These are phyloP conservation scores for Cryphonectria parasitica DNA, from an alignment of 2,329 filamentous ascomycete genomes.

Conservation along the genomic window DNA sequence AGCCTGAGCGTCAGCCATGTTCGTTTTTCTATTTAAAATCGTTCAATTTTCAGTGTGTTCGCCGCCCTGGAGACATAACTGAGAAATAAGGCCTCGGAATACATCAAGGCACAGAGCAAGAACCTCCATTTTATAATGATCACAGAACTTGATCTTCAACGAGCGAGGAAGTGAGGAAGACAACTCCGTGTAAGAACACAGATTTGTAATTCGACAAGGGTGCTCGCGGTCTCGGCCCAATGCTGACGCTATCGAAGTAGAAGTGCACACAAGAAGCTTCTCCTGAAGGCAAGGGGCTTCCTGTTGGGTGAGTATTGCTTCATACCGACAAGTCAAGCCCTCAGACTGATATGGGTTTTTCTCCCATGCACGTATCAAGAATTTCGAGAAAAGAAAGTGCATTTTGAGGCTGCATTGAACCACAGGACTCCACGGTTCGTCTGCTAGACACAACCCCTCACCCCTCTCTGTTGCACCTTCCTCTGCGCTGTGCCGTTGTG, in stretches of 20 bases:
- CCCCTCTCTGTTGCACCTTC: neutral
- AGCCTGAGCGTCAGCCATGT: neutral
- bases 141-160: neutral
- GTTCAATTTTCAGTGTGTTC: neutral
- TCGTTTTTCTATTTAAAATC: neutral
- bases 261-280: neutral
- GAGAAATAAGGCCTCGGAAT: neutral
- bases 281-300: neutral
- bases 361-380: neutral
- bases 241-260: neutral
- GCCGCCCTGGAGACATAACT: neutral
- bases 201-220: neutral
- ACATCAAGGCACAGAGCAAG: neutral
- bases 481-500: neutral
- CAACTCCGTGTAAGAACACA: neutral
- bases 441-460: neutral
- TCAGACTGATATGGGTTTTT: neutral
- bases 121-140: neutral
- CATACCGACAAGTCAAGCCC: neutral
- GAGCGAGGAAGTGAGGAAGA: neutral
- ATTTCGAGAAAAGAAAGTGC: neutral
- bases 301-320: neutral
- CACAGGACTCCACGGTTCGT: neutral
- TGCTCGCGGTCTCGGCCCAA: neutral
- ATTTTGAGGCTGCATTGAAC: neutral